Evolutionary conservation across 805 yeast species (phyloP), one percentile per base, ranked within the genome.

Genomic region (Yueomyces sinensis): DNA sequence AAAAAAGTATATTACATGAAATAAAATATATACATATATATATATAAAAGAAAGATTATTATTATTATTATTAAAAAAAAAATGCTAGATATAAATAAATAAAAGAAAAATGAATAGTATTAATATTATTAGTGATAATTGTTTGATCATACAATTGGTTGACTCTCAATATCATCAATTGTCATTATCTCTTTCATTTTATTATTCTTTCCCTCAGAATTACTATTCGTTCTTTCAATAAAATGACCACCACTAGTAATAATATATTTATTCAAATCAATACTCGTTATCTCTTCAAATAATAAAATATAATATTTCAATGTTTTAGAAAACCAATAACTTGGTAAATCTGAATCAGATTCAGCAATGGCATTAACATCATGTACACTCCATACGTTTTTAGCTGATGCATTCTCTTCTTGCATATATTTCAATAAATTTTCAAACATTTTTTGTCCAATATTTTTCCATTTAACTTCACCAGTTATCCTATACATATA

Each of bases 241-340:
- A 80, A 72, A 50, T 76, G 83, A 0, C 81, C 82, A 40, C 74
- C 76, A 2, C 77, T 68, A 34, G 76, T 75, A 42, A 67, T 65
- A 1, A 76, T 70, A 50, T 63, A 72, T 27, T 73, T 71, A 43
- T 72, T 75, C 38, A 71, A 50, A 30, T 67, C 62, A 49, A 63
- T 56, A 7, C 56, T 47, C 13, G 62, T 51, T 7, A 59, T 62
- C 24, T 65, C 69, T 31, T 65, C 62, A 42, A 70, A 70, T 35
- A 72, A 47, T 36, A 72, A 48, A 42, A 66, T 71, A 32, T 65
- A 67, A 43, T 72, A 74, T 48, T 74, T 74, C 41, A 74, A 54
- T 20, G 78, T 73, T 46, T 72, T 76, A 6, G 75, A 68, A 48
- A 70, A 61, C 72, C 77, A 75, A 46, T 65, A 66, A 22, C 70